Evolutionary conservation across 495 filamentous ascomycete species (phyloP), one percentile per base, ranked within the genome.

Genomic region (Tuber melanosporum): DNA sequence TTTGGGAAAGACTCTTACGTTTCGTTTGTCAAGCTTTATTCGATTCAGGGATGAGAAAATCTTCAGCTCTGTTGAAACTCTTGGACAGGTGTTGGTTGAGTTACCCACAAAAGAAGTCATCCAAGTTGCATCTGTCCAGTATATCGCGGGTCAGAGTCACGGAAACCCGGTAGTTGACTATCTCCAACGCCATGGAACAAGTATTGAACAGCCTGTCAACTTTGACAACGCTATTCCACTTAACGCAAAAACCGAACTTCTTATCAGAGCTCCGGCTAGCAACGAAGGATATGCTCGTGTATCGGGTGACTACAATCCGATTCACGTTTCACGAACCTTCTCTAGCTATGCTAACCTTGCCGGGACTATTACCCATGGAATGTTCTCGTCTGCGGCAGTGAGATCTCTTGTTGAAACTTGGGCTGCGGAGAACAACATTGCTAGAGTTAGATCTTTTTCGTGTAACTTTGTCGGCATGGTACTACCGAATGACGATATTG

Each of bases 341-440:
- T 90, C 96, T 22, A 92, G 89, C 85, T 99, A 98, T 83, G 95
- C 95, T 83, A 94, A 92, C 84, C 90, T 99, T 32, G 93, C 93
- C 0, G 95, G 95, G 47, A 99, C 95, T 44, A 99, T 99, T 84
- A 98, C 95, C 3, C 95, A 99, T 84, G 95, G 95, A 76, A 99
- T 99, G 95, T 99, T 98, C 88, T 93, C 94, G 8, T 98, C 95
- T 86, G 95, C 95, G 73, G 94, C 96, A 36, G 95, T 98, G n/a
- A 91, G 95, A 73, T 94, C 93, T 84, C 86, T 98, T n/a, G 95
- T 99, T 9, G 95, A 98, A 87, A 98, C 95, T 17, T 98, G 95
- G 96, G 96, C 95, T 43, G 96, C 95, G 26, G 95, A 98, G 86
- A 99, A 98, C 86, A 95, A 98, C 84, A 90, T 98, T 79, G 95